These are phyloP conservation scores for Diaporthe vexans DNA, from an alignment of 2,329 filamentous ascomycete genomes.

Conservation along the genomic window DNA sequence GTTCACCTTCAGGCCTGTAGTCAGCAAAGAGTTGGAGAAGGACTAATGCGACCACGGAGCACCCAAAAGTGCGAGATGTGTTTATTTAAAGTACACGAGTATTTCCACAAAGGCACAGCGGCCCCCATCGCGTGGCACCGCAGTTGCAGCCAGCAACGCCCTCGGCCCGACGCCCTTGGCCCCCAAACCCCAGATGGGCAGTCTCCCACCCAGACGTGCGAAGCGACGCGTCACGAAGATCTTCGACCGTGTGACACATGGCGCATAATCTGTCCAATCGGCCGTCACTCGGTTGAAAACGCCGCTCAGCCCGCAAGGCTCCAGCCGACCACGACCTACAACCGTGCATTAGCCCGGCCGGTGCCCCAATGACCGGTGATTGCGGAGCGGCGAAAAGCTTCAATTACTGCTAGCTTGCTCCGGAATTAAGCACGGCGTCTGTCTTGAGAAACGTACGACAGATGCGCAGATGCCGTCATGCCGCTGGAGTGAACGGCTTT, in stretches of 20 bases:
- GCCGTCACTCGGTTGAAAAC: neutral
- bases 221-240: neutral
- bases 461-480: neutral
- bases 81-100: constrained; percentile 9
- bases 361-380: neutral
- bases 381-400: neutral
- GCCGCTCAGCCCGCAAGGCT: constrained; percentile 12
- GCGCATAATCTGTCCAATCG: neutral
- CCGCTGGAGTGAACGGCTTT: neutral
- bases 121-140: constrained; percentile 1
- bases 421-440: neutral
- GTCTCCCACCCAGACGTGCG: neutral
- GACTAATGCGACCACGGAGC: neutral
- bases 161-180: neutral
- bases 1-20: neutral
- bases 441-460: neutral
- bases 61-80: neutral
- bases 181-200: neutral
- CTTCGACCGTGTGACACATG: neutral
- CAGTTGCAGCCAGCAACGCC: neutral
- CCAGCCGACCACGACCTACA: neutral
- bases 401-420: neutral
- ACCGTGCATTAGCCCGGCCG: constrained; percentile 1
- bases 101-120: constrained; percentile 4
- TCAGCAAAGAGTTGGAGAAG: neutral